These are phyloP conservation scores for Jaminaea rosea DNA, from an alignment of 1,284 basidiomycete species.

Conservation along the genomic window DNA sequence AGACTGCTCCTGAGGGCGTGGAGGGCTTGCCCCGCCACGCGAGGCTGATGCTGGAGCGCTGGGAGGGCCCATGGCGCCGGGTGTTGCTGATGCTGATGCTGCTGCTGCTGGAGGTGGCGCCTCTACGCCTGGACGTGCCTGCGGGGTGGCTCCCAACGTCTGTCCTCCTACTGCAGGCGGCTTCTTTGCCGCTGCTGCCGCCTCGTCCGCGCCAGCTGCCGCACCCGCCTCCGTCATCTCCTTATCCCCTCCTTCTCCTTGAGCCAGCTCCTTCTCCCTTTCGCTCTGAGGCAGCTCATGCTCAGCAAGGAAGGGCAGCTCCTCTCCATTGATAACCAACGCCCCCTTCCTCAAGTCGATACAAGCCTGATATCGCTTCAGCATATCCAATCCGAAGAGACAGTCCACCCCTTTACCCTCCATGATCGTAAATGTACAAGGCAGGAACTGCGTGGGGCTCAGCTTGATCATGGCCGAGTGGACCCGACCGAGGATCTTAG, in stretches of 20 bases:
- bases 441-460: slow-evolving; percentile 64
- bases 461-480: slow-evolving; percentile 88
- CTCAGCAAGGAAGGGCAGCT: slow-evolving; percentile 80
- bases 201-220: slow-evolving; percentile 19
- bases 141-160: slow-evolving; percentile 2
- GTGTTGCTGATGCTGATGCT: slow-evolving; percentile 13
- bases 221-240: slow-evolving; percentile 17
- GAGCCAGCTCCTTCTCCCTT: slow-evolving; percentile 22
- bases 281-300: slow-evolving; percentile 61
- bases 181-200: slow-evolving; percentile 52
- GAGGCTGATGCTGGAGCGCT: slow-evolving; percentile 10
- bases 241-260: slow-evolving; percentile 37
- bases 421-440: slow-evolving; percentile 90
- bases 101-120: slow-evolving; percentile 3
- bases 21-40: neutral
- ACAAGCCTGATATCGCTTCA: slow-evolving; percentile 89
- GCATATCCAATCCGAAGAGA: slow-evolving; percentile 91
- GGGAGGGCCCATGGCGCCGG: slow-evolving; percentile 6
- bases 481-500: slow-evolving; percentile 84
- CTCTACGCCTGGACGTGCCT: slow-evolving; percentile 25
- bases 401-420: slow-evolving; percentile 88
- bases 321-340: slow-evolving; percentile 74
- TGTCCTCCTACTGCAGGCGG: slow-evolving; percentile 50
- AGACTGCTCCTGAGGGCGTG: no score
- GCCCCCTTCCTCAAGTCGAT: slow-evolving; percentile 85